Conservation (phyloP, 106 monocot genomes). For the Amphibolis antarctica region DNA sequence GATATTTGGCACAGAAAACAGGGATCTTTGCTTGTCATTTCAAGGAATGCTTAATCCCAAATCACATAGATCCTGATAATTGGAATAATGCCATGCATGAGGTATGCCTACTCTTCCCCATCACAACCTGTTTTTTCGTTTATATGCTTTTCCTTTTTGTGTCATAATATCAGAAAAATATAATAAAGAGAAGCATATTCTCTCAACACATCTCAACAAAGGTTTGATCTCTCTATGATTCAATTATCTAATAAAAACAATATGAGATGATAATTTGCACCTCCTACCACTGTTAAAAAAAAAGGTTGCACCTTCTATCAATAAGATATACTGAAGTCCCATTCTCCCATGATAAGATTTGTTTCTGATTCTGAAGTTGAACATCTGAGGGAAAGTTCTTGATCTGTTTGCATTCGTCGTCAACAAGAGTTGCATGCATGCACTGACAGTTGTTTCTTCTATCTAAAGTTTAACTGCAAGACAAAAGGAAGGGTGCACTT, state of each 20-base stretch:
- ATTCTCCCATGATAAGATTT: no score
- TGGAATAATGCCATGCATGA: not conserved
- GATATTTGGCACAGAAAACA: constrained; percentile 75
- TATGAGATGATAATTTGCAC: no score
- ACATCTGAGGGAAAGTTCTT: no score
- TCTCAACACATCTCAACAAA: not conserved
- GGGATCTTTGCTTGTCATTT: constrained; percentile 77
- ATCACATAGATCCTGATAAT: constrained; percentile 8
- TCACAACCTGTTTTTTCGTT: not conserved
- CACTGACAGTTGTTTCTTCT: no score
- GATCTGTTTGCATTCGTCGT: no score
- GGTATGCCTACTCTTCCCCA: not conserved
- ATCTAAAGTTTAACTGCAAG: not conserved
- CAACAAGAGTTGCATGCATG: no score
- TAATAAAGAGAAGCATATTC: not conserved
- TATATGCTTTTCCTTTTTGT: not conserved
- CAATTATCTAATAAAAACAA: not conserved
- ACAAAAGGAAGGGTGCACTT: not conserved
- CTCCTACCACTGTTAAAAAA: no score
- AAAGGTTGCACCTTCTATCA: no score
- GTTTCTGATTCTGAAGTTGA: no score
- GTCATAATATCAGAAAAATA: not conserved
- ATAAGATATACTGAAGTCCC: no score
- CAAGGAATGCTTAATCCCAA: constrained; percentile 59
- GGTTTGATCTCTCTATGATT: not conserved